Conservation (phyloP, 192 early-diverging fungal genomes). For the Mortierella claussenii region DNA sequence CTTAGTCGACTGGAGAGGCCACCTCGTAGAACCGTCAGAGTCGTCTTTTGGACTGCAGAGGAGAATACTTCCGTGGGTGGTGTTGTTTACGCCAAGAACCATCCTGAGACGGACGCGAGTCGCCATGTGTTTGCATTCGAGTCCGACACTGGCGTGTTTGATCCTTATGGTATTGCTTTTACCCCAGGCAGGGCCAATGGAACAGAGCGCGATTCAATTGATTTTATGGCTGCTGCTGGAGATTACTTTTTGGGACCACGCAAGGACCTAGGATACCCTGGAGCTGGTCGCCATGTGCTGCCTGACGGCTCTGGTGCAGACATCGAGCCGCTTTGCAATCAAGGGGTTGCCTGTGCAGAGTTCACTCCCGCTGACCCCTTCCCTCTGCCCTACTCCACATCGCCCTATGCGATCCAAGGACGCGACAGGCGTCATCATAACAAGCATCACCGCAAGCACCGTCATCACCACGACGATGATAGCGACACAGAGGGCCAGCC, state of each 20-base stretch:
- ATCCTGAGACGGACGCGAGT: constrained; percentile 26
- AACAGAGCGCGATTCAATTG: neutral
- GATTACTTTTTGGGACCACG: constrained; percentile 44
- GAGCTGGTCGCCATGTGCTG: constrained; percentile 54
- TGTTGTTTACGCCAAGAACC: constrained; percentile 53
- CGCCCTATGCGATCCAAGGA: constrained; percentile 26
- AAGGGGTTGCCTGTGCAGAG: constrained; percentile 64
- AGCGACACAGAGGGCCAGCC: neutral
- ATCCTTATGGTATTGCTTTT: constrained; percentile 65
- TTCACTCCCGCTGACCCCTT: constrained; percentile 58
- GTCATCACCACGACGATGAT: neutral
- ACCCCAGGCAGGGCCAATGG: constrained; percentile 13
- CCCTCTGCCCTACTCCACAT: constrained; percentile 45
- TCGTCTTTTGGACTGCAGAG: constrained; percentile 69
- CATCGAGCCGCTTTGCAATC: constrained; percentile 59
- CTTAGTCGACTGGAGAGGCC: constrained; percentile 20
- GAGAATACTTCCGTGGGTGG: constrained; percentile 64
- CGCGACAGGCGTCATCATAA: neutral
- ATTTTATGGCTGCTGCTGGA: constrained; percentile 21
- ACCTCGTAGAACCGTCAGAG: constrained; percentile 62
- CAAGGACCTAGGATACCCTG: constrained; percentile 52
- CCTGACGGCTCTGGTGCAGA: constrained; percentile 57
- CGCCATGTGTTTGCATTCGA: constrained; percentile 66
- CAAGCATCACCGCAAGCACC: neutral
- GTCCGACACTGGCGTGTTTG: constrained; percentile 69